Evolutionary conservation across 169 alveolate species (phyloP), one percentile per base, ranked within the genome.

Genomic region (Neospora caninum): DNA sequence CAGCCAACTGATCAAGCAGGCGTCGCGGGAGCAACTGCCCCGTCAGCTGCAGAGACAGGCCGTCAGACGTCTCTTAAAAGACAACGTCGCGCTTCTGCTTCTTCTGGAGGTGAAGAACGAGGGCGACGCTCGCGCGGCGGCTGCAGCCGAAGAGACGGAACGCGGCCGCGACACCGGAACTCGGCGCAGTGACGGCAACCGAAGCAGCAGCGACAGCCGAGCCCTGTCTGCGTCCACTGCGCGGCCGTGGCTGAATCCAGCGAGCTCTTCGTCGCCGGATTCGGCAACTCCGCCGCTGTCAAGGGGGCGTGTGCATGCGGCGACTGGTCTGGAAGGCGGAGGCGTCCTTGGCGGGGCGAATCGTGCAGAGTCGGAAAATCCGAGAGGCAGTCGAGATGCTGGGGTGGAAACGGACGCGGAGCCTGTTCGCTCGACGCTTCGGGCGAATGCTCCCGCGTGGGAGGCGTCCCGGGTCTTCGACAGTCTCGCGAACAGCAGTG

Each of bases 51-150:
- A 86, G 80, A 96, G 96, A 18, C 96, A 96, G 0, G 94, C 96
- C 29, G 95, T 94, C 69, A 94, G 95, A 82, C 70, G 97, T 73
- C 93, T 96, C 29, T 92, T 97, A 54, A 97, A 97, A 88, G 98
- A 97, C 95, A 97, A 97, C 94, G 97, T 97, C 70, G 98, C 97
- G 16, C 93, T 97, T 67, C 95, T 95, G 16, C 92, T 96, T 41
- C 80, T 96, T 54, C 92, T 96, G 39, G 97, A 96, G 91, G 93
- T 94, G 70, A 93, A 88, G 20, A 93, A 89, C 86, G 94, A 93
- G n/a, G 92, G 92, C 82, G 89, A 82, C 38, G 18, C 67, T 38
- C 41, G 64, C 22, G 69, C 69, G 4, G 89, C 89, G 41, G 89
- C 53, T 10, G 64, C 58, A 4, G 89, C 64, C 67, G 89, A 82